A percentile compares a stretch with the other conserved stretches of the same genome.
Evolutionary conservation across 164 flowering plant species (phyloP).

Genomic region (Liquidambar formosana): DNA sequence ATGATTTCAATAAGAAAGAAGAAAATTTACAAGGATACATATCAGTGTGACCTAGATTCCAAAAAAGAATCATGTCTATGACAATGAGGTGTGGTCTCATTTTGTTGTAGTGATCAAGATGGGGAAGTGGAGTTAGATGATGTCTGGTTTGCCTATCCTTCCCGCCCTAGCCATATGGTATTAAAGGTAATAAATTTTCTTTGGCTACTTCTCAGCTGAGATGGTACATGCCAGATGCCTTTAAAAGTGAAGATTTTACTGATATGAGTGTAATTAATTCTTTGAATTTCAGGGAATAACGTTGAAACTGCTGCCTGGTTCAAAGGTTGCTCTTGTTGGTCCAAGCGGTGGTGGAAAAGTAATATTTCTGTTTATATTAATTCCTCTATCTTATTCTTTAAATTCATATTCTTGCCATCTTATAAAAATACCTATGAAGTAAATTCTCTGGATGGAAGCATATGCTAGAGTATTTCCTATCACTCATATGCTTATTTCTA

Average conservation of each 20-base stretch:
- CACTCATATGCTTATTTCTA: neutral
- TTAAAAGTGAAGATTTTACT: neutral
- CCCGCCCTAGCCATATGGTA: slow-evolving; percentile 87
- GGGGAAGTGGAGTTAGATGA: slow-evolving; percentile 90
- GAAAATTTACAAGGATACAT: too few species aligned
- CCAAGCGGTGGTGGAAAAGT: slow-evolving; percentile 99
- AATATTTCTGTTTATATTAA: slow-evolving; percentile 10
- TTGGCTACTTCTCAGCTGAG: neutral
- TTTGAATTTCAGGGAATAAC: slow-evolving; percentile 66
- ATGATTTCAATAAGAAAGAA: too few species aligned
- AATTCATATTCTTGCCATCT: neutral
- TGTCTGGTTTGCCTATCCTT: slow-evolving; percentile 98
- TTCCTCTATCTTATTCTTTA: neutral
- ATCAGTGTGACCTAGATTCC: too few species aligned
- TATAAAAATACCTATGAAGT: neutral
- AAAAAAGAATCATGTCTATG: neutral
- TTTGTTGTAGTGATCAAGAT: slow-evolving; percentile 58
- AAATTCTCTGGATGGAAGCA: too few species aligned
- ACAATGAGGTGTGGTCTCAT: neutral
- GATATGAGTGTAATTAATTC: neutral
- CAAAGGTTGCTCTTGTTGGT: slow-evolving; percentile 97
- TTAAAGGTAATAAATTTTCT: slow-evolving; percentile 62
- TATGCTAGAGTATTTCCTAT: neutral
- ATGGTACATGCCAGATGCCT: neutral
- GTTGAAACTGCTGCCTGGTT: slow-evolving; percentile 72